phyloP scores from a whole-genome alignment of 176 grass and related monocot genomes.

The Rhynchospora tenuis region DNA sequence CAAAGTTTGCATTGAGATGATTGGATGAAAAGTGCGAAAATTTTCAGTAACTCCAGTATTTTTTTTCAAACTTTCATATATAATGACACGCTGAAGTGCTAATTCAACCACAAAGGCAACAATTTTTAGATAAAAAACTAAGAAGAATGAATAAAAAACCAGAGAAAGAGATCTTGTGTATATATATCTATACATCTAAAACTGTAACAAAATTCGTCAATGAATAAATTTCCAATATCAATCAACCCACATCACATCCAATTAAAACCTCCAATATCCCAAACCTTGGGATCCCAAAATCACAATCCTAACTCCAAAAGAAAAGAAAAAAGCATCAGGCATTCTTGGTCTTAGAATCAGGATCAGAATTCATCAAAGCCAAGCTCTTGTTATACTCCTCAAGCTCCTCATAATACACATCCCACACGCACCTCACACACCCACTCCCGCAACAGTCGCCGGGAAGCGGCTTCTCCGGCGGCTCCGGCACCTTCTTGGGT shows the following conservation, averaged over 20 bases:
- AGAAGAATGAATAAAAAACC: not conserved
- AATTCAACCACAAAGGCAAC: not conserved
- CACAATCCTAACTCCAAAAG: not conserved
- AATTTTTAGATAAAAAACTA: not conserved
- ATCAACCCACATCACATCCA: not conserved
- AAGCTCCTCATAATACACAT: conserved; percentile 84
- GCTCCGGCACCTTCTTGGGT: conserved; percentile 7
- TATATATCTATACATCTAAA: not conserved
- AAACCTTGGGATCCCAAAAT: not conserved
- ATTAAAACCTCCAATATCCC: not conserved
- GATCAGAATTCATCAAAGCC: not conserved
- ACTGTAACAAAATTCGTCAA: not conserved
- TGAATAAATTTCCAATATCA: not conserved
- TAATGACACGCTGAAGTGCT: not conserved
- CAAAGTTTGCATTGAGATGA: not conserved
- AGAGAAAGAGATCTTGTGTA: not conserved
- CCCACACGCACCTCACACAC: conserved; percentile 91
- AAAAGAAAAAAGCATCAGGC: not conserved
- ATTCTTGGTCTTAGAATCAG: conserved; percentile 22
- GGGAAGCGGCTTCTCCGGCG: conserved; percentile 90
- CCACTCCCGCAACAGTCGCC: conserved; percentile 96
- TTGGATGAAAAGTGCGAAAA: not conserved
- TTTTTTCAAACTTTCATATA: not conserved
- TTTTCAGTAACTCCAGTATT: not conserved
- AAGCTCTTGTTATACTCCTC: conserved; percentile 67